Conservation (phyloP, 176 grass and related monocot species). For the Phoenix roebelenii region DNA sequence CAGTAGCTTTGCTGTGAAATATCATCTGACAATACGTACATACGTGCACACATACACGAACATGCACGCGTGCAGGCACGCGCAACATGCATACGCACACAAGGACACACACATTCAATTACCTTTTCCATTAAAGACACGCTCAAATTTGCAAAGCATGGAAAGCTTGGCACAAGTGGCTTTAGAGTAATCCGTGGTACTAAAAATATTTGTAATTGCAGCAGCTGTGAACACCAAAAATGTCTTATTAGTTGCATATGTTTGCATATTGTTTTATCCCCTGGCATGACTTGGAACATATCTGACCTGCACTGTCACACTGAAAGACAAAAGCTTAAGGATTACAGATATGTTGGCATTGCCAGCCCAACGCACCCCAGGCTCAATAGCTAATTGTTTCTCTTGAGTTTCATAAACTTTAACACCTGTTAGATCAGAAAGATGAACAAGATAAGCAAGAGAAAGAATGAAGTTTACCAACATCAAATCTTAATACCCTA, state of each 20-base stretch:
- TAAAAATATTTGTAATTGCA: conserved; percentile 59
- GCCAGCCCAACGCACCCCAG: conserved; percentile 83
- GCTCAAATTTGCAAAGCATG: conserved; percentile 64
- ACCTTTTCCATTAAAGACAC: conserved; percentile 92
- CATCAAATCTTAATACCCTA: not conserved
- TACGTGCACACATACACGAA: too few relatives aligned
- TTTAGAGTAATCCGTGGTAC: conserved; percentile 73
- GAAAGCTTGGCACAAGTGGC: conserved; percentile 93
- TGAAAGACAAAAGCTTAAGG: conserved; percentile 43
- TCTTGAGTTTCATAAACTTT: conserved; percentile 87
- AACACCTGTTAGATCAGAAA: conserved; percentile 44
- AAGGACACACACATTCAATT: conserved; percentile 1
- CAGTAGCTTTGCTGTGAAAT: too few relatives aligned
- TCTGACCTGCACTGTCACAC: conserved; percentile 60
- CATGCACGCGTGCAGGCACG: too few relatives aligned
- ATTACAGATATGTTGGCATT: conserved; percentile 46
- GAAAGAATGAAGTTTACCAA: conserved; percentile 2
- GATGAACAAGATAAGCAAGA: not conserved
- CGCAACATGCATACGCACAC: too few relatives aligned
- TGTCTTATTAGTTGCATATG: not conserved
- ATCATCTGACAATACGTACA: too few relatives aligned
- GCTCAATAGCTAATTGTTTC: conserved; percentile 80
- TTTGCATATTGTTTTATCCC: not conserved
- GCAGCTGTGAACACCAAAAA: conserved; percentile 40
- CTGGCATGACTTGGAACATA: not conserved